Base-by-base conservation (phyloP, 2,329 filamentous ascomycete species). In the Coccinonectria pachysandricola region DNA sequence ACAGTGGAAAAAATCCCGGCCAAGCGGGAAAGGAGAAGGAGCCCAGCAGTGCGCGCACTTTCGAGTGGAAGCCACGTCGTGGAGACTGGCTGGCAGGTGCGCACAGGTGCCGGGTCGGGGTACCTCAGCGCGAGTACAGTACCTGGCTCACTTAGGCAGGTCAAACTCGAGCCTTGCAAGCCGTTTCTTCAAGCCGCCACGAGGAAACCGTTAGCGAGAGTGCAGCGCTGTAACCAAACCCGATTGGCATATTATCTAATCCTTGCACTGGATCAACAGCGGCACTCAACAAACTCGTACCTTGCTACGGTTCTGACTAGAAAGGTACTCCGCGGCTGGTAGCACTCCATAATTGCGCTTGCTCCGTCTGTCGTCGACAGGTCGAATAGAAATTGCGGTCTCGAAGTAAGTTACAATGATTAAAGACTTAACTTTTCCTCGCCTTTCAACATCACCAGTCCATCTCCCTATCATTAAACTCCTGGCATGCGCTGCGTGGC, bases 1-100 rank as follows among this genome's bases (percentile, higher is more conserved):
- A 35, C 42, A 36, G 42, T 40, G 40, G 35, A 36, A 43, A 44
- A 45, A 45, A 43, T 38, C 39, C 33, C 39, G 39, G 39, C 36
- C 37, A 37, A 32, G 39, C 34, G 39, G 43, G 43, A 46, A 43
- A 46, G 43, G 43, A 21, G 34, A 34, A 30, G 32, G 23, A 26
- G 32, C 40, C 40, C 42, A 44, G 34, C 34, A 42, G 32, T 28
- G 37, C 31, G 38, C 40, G 39, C 40, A 43, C 40, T 43, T 45
- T 37, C 43, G 31, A 34, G 28, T 31, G 38, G 34, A 42, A 44
- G 38, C 43, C 40, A 40, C 37, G 37, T 43, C 30, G 40, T 41
- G 31, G 38, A 38, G 40, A 39, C 29, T 26, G 23, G 29, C 26
- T 21, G 27, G 27, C 32, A 35, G 32, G 25, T 30, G 37, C 38